A percentile compares a stretch with the other conserved stretches of the same genome.
phyloP scores from a whole-genome alignment of 495 filamentous ascomycete genomes.

The Penicillium samsonianum region DNA sequence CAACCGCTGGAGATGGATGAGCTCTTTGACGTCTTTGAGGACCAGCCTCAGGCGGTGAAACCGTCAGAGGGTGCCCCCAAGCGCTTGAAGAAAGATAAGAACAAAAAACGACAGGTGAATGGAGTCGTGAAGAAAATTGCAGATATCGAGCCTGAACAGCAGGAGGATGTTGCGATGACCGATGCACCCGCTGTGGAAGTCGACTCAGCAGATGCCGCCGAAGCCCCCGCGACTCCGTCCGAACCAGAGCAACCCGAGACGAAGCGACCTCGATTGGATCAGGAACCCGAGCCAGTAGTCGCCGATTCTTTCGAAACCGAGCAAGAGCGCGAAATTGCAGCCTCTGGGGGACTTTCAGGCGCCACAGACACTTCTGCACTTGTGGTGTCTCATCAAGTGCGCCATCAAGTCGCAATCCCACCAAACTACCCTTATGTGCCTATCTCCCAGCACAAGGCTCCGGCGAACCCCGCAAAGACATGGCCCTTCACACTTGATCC shows the following conservation, averaged over 20 bases:
- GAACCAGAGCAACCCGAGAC: slow-evolving; percentile 52
- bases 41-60: slow-evolving; percentile 52
- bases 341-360: slow-evolving; percentile 75
- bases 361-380: slow-evolving; percentile 66
- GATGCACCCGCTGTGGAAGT: slow-evolving; percentile 37
- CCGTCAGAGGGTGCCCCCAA: slow-evolving; percentile 31
- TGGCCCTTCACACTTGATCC: slow-evolving; percentile 94
- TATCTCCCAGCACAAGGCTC: slow-evolving; percentile 84
- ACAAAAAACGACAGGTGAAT: slow-evolving; percentile 82
- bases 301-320: slow-evolving; percentile 96
- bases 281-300: slow-evolving; percentile 76
- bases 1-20: slow-evolving; percentile 63
- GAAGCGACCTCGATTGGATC: slow-evolving; percentile 77
- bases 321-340: slow-evolving; percentile 83
- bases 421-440: slow-evolving; percentile 92
- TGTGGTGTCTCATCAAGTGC: slow-evolving; percentile 91
- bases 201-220: slow-evolving; percentile 22
- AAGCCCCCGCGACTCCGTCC: slow-evolving; percentile 18
- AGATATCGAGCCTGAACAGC: slow-evolving; percentile 44
- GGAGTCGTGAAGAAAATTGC: slow-evolving; percentile 63
- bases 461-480: slow-evolving; percentile 76
- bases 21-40: slow-evolving; percentile 82
- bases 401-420: slow-evolving; percentile 94
- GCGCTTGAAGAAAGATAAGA: slow-evolving; percentile 60
- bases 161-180: slow-evolving; percentile 45